phyloP scores from a whole-genome alignment of 176 grass and related monocot genomes.

The Tillandsia leiboldiana region DNA sequence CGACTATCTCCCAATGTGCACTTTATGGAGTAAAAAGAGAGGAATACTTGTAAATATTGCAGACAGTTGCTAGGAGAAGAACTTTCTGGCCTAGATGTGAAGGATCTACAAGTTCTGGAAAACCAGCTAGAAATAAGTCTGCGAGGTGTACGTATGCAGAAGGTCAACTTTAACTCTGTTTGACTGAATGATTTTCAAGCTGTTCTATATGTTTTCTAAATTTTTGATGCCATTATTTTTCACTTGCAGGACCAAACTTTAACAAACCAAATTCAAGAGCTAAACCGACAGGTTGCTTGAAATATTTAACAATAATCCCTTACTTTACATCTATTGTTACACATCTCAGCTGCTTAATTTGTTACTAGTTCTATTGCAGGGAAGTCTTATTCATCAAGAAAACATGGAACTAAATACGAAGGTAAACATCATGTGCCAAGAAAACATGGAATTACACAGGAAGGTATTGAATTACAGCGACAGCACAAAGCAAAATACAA shows the following conservation, averaged over 20 bases:
- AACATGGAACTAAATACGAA: conserved; percentile 45
- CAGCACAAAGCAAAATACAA: not conserved
- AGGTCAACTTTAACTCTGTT: conserved; percentile 31
- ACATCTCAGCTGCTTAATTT: not conserved
- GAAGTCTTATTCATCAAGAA: conserved; percentile 49
- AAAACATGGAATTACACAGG: conserved; percentile 32
- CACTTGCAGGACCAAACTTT: conserved; percentile 46
- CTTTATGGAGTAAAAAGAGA: not conserved
- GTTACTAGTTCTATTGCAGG: conserved; percentile 23
- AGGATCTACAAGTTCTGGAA: conserved; percentile 50
- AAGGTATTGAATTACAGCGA: conserved; percentile 31
- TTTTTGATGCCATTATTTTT: conserved; percentile 14
- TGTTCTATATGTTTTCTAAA: conserved; percentile 10
- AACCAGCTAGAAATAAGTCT: conserved; percentile 49
- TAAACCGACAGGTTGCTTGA: conserved; percentile 37
- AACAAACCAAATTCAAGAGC: conserved; percentile 41
- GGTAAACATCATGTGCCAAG: conserved; percentile 28
- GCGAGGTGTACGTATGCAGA: conserved; percentile 40
- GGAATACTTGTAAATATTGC: conserved; percentile 4
- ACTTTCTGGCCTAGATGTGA: conserved; percentile 45
- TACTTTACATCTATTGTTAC: not conserved
- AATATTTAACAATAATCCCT: conserved; percentile 3
- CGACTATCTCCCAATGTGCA: not conserved
- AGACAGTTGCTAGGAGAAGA: conserved; percentile 76
- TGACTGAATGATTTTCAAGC: not conserved